phyloP scores from a whole-genome alignment of 169 alveolate species.

The Plasmodium yoelii region DNA sequence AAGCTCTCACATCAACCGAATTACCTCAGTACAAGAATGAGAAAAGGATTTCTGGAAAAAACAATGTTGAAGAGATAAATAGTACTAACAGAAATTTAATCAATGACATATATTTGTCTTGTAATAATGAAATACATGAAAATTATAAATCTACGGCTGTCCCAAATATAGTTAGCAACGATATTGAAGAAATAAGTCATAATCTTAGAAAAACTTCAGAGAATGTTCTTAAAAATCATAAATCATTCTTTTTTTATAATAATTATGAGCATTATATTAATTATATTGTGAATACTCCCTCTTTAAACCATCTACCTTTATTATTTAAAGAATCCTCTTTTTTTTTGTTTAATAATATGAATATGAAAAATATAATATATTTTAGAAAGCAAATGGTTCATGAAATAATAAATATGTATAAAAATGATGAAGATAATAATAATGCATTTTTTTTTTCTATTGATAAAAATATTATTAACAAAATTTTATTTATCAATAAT shows the following conservation, averaged over 20 bases:
- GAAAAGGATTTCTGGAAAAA: background rate
- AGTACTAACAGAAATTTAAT: background rate
- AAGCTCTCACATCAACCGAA: too few relatives aligned
- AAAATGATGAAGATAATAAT: conserved; percentile 1
- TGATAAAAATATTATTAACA: conserved; percentile 40
- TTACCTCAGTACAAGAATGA: background rate
- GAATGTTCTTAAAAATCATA: conserved; percentile 17
- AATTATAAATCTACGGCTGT: too few relatives aligned
- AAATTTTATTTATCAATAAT: conserved; percentile 54
- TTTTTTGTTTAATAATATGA: conserved; percentile 42
- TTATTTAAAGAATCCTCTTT: conserved; percentile 41
- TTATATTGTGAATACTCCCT: conserved; percentile 41
- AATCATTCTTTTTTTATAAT: conserved; percentile 52
- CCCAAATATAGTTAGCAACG: background rate
- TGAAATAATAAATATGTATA: conserved; percentile 45
- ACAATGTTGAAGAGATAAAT: background rate
- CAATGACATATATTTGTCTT: background rate
- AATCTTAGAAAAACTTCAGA: conserved; percentile 11
- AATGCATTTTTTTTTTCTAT: conserved; percentile 33
- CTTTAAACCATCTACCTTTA: conserved; percentile 41
- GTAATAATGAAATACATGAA: background rate
- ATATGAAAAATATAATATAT: conserved; percentile 57
- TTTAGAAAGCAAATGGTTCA: conserved; percentile 68
- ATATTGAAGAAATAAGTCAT: background rate
- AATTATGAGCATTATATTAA: conserved; percentile 60